Evolutionary conservation across 257 asterid species (phyloP), one percentile per base, ranked within the genome.

Genomic region (Nicotiana tomentosiformis): DNA sequence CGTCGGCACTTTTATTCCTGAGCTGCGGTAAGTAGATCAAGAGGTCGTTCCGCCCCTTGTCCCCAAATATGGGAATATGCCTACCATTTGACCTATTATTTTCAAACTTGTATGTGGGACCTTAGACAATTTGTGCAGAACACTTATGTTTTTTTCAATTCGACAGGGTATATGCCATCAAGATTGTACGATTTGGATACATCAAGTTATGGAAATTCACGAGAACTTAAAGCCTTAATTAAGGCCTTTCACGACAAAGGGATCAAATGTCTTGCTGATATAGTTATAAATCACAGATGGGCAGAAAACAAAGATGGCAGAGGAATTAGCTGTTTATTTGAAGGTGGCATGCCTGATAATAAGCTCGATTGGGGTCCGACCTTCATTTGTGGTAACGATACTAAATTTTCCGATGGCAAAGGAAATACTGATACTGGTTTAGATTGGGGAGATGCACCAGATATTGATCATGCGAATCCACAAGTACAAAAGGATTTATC

Each of bases 311-410:
- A 89, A 82, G 97, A 95, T 55, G 16, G 82, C n/a, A 84, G 92
- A 32, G 97, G 98, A 32, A 86, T 88, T 16, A 90, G 88, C 69
- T 64, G 86, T 88, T 82, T 93, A 81, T 95, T 93, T 77, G 98
- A 93, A 56, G 98, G 98, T 16, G 98, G 98, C 35, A 93, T 96
- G 0, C 77, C 93, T 7, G 98, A 92, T 67, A 87, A 66, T 37
- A 97, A 93, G 39, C 95, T 95, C 10, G 98, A 93, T 76, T 95
- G 98, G 98, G 95, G 95, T 2, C 93, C 98, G 0, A 85, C 89
- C 1, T 86, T 86, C 82, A 95, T 95, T 67, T 93, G 97, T 88
- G 69, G 65, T 8, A 89, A 91, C 61, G 98, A 95, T 55, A 35
- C 77, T 23, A 20, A 86, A 60, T 95, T 79, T 51, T 86, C 90